These are phyloP conservation scores for Candida incommunis DNA, from an alignment of 805 yeast species.

Conservation along the genomic window DNA sequence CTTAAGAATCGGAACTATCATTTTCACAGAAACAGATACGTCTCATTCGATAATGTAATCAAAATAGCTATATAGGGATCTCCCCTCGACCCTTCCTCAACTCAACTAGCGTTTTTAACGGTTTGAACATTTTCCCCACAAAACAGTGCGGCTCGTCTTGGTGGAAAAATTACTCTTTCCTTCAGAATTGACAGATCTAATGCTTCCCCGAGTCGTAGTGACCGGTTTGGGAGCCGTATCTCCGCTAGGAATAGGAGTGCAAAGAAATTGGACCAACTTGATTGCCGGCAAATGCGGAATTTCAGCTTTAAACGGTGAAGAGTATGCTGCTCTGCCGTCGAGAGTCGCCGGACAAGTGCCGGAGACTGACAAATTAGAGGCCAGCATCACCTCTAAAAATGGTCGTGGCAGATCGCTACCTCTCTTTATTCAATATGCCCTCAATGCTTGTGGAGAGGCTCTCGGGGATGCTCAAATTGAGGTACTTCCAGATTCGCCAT, in stretches of 20 bases:
- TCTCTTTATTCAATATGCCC: conserved; percentile 60
- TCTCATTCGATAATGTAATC: no score
- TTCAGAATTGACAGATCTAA: no score
- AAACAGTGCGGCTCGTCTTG: no score
- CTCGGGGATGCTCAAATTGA: conserved; percentile 47
- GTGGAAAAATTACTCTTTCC: no score
- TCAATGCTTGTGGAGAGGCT: conserved; percentile 70
- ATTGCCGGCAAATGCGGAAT: conserved; percentile 23
- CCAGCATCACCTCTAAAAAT: conserved; percentile 39
- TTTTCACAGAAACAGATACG: no score
- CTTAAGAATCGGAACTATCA: no score
- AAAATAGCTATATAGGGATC: no score
- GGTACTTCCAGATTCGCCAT: conserved; percentile 20
- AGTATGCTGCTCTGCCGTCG: conserved; percentile 45
- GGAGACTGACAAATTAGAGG: conserved; percentile 26
- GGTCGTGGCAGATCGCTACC: conserved; percentile 41
- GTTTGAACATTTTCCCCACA: no score
- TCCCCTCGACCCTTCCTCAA: no score
- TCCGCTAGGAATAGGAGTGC: conserved; percentile 65
- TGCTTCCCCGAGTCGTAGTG: conserved; percentile 53
- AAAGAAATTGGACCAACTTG: conserved; percentile 21
- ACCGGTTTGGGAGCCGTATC: conserved; percentile 84
- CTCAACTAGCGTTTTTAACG: no score
- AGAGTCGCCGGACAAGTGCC: conserved; percentile 70
- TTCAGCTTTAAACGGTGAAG: conserved; percentile 27